Base-by-base conservation (phyloP, 768 basidiomycete species). In the Sporobolomyces phaffii region DNA sequence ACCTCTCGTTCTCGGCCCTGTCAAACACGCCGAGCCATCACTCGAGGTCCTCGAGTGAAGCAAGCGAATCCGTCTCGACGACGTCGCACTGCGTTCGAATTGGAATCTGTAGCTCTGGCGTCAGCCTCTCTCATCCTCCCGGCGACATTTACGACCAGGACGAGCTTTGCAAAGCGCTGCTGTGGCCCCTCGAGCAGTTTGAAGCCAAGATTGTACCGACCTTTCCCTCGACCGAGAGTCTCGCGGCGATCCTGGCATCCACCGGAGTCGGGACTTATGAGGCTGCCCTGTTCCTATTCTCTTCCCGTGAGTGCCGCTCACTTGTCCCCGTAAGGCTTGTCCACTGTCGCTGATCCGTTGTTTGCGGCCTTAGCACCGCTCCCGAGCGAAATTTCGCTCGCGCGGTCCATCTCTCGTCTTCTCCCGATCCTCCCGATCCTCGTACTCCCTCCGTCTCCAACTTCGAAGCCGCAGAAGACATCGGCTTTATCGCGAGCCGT, bases 351-450 rank as follows among this genome's bases (percentile, higher is more conserved):
- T 43, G 38, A 2, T 13, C 31, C 14, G 1, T 14, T 5, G n/a
- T n/a, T n/a, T n/a, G n/a, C 10, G 10, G 17, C 11, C 10, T 5
- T 49, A 70, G 69, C 69, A 3, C 69, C 69, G 1, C 51, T 51
- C 17, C 34, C 43, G 20, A 28, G 53, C 56, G 69, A 70, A n/a
- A 28, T 70, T 28, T 54, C 50, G 29, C 1, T 33, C 36, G 58
- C 69, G 3, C 53, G 60, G 17, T 36, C 64, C 5, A 14, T 70
- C 31, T 65, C 64, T 11, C 60, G 48, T 17, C 11, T 65, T 34
- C 41, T 70, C 7, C 69, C 69, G 17, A 31, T 70, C 14, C 41
- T 54, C 14, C 69, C 69, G 17, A n/a, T 70, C 49, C 64, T 70
- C 51, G 15, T 65, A 40, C 60, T 70, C n/a, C 64, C 64, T 5